A percentile compares a stretch with the other conserved stretches of the same genome.
Evolutionary conservation across 2,329 filamentous ascomycete species (phyloP).

Genomic region (Chalaropsis ovoidea): DNA sequence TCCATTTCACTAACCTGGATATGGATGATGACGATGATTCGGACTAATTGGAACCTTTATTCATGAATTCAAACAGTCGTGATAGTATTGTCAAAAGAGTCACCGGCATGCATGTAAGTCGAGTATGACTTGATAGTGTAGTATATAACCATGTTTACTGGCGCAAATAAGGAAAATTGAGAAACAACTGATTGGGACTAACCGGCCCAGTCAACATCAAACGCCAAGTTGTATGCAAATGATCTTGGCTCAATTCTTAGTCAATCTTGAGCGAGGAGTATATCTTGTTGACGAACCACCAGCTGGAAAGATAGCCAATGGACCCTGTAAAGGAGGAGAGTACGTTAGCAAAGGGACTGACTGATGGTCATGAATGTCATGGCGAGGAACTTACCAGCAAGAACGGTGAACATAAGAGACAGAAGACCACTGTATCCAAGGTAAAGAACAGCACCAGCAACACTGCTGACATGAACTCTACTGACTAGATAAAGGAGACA

Average conservation of each 20-base stretch:
- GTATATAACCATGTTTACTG: neutral
- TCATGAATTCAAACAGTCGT: neutral
- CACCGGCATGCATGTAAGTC: too few relatives aligned
- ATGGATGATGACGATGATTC: slow-evolving; percentile 43
- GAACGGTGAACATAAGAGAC: slow-evolving; percentile 82
- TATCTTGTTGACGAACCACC: slow-evolving; percentile 87
- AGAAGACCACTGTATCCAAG: slow-evolving; percentile 85
- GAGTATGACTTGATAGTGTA: neutral
- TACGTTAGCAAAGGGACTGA: slow-evolving; percentile 15
- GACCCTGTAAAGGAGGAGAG: slow-evolving; percentile 50
- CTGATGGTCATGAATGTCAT: neutral
- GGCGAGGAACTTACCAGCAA: slow-evolving; percentile 62
- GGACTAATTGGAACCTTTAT: neutral
- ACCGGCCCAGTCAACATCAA: neutral
- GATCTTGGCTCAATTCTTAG: slow-evolving; percentile 35
- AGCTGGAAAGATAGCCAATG: slow-evolving; percentile 91
- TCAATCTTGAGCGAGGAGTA: slow-evolving; percentile 98
- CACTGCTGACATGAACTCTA: slow-evolving; percentile 71
- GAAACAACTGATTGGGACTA: neutral
- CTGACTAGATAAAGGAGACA: slow-evolving; percentile 84
- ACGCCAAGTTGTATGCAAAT: neutral
- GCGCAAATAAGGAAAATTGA: neutral
- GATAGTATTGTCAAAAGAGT: too few relatives aligned
- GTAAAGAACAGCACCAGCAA: slow-evolving; percentile 83
- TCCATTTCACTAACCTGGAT: slow-evolving; percentile 46